Base-by-base conservation (phyloP, 768 basidiomycete genomes). In the Macrolepiota dolichaula region DNA sequence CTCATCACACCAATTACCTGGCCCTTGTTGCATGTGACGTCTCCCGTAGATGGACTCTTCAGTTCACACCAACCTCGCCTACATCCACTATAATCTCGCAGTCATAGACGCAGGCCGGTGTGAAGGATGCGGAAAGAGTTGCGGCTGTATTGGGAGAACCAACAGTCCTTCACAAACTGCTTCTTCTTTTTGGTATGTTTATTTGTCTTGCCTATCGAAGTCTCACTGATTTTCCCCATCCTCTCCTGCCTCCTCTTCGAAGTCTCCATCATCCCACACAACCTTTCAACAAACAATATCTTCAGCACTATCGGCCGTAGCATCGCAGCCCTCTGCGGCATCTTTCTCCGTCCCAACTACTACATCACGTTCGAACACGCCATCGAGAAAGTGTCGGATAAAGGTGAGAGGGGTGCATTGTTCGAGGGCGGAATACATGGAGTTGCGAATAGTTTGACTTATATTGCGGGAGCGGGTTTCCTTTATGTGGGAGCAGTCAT, bases 401-500 rank as follows among this genome's bases (percentile, higher is more conserved):
- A 85, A 6, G 96, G 94, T 6, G 79, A 88, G 40, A 80, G 79
- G 25, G 91, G 93, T n/a, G 95, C 92, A 0, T 92, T 94, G 67
- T 84, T 92, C 17, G 87, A 93, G 67, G 96, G 96, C 1, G 85
- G 90, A 70, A 89, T 91, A 0, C 86, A 86, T 62, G 94, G 93
- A 10, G 81, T 94, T 19, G 84, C 89, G 1, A 89, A 85, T 59
- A 88, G 88, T 0, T 78, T 98, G 61, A 93, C 95, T 55, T 95
- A 97, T 70, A 80, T 94, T 22, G 87, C 92, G 0, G 92, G 98
- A 73, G 96, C 93, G 0, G 77, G 98, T 17, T 79, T 99, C 53
- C 96, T 97, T 76, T 96, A 91, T 68, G 88, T 94, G 54, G 92
- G 94, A 44, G 91, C 94, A 0, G 76, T 92, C 17, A 81, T 98